These are phyloP conservation scores for Penicillium sp. DNA, from an alignment of 2,329 filamentous ascomycete species.

Conservation along the genomic window DNA sequence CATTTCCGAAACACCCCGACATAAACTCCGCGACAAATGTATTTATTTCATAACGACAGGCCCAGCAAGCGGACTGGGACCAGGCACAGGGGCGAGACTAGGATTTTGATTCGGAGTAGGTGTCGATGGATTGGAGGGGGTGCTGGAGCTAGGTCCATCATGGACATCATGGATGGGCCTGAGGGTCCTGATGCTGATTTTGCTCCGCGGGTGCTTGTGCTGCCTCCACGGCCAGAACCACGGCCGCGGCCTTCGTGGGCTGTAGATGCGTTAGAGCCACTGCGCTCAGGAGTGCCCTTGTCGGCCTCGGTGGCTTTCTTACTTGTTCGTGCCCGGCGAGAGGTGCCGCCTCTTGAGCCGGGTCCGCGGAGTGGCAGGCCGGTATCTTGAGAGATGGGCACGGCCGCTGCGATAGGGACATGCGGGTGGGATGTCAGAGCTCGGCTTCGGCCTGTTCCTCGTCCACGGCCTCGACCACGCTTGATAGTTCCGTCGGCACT, in stretches of 20 bases:
- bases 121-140: slow-evolving; percentile 20
- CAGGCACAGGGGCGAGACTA: slow-evolving; percentile 15
- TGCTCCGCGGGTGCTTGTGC: slow-evolving; percentile 24
- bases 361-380: slow-evolving; percentile 65
- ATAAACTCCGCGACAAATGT: background rate
- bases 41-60: slow-evolving; percentile 30
- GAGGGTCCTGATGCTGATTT: slow-evolving; percentile 17
- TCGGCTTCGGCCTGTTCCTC: slow-evolving; percentile 45
- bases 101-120: slow-evolving; percentile 1
- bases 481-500: slow-evolving; percentile 71
- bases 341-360: slow-evolving; percentile 69
- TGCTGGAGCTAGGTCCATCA: slow-evolving; percentile 27
- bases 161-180: slow-evolving; percentile 14
- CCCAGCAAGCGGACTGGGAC: slow-evolving; percentile 21
- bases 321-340: slow-evolving; percentile 76
- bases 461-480: slow-evolving; percentile 53
- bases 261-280: slow-evolving; percentile 17
- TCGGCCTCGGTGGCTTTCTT: slow-evolving; percentile 78
- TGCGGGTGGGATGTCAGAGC: slow-evolving; percentile 66
- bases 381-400: slow-evolving; percentile 83
- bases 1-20: background rate
- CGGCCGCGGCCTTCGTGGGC: slow-evolving; percentile 27
- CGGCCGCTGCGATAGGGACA: slow-evolving; percentile 69
- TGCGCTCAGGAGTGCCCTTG: slow-evolving; percentile 73
- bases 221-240: slow-evolving; percentile 26